These are phyloP conservation scores for Umbelopsis isabellina DNA, from an alignment of 192 early-diverging fungal species.

Conservation along the genomic window DNA sequence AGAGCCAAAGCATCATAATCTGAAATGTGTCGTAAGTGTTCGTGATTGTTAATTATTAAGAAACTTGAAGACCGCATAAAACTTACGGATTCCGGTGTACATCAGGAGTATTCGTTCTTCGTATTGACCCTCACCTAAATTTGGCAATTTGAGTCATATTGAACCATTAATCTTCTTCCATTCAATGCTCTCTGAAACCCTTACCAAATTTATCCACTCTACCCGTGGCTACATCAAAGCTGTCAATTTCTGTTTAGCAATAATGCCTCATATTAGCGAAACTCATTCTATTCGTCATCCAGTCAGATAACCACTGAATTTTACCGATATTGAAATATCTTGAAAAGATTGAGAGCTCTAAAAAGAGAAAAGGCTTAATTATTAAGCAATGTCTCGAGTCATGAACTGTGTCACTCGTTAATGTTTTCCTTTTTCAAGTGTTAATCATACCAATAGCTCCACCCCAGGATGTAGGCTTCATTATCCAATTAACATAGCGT, in stretches of 20 bases:
- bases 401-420: background rate
- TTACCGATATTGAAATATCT: conserved; percentile 61
- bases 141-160: background rate
- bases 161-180: background rate
- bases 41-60: too few relatives aligned
- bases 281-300: background rate
- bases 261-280: background rate
- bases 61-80: background rate
- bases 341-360: conserved; percentile 78
- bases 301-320: background rate
- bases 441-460: conserved; percentile 71
- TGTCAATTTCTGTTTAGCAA: conserved; percentile 65
- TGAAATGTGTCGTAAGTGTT: conserved; percentile 2
- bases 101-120: conserved; percentile 46
- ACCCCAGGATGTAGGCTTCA: conserved; percentile 69
- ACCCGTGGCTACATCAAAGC: conserved; percentile 71
- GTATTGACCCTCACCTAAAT: conserved; percentile 56
- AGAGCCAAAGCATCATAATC: conserved; percentile 82
- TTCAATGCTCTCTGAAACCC: background rate
- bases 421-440: background rate
- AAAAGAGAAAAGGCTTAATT: background rate
- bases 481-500: conserved; percentile 73
- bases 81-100: conserved; percentile 60
- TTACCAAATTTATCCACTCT: conserved; percentile 76
- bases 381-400: conserved; percentile 4